A percentile compares a stretch with the other conserved stretches of the same genome.
phyloP scores from a whole-genome alignment of 345 rosid genomes.

The Gossypium turneri region DNA sequence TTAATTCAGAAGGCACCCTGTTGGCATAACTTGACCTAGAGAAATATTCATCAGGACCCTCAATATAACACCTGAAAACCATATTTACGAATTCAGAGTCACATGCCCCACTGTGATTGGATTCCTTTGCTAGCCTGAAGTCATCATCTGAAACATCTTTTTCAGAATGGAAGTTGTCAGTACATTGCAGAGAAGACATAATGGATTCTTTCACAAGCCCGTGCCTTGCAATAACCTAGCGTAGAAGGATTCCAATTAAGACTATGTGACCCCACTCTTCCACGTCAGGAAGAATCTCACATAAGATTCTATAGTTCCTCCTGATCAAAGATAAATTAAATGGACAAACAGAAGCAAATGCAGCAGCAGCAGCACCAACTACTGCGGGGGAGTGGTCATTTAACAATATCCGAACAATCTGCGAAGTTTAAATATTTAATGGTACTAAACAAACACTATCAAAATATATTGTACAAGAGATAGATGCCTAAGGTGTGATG shows the following conservation, averaged over 20 bases:
- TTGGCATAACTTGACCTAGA: constrained; percentile 51
- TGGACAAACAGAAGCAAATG: constrained; percentile 84
- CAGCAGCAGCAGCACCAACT: constrained; percentile 93
- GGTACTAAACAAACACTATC: background rate
- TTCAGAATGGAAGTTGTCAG: constrained; percentile 38
- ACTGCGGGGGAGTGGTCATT: constrained; percentile 83
- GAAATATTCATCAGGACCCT: constrained; percentile 87
- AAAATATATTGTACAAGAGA: constrained; percentile 1
- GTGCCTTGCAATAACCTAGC: constrained; percentile 71
- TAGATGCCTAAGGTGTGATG: background rate
- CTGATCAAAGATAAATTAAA: constrained; percentile 67
- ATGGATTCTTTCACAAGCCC: constrained; percentile 88
- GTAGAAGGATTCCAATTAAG: constrained; percentile 72
- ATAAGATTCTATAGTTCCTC: constrained; percentile 63
- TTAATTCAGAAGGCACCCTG: constrained; percentile 32
- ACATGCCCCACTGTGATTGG: constrained; percentile 28
- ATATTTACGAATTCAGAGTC: constrained; percentile 41
- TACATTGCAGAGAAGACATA: constrained; percentile 58
- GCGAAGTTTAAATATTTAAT: constrained; percentile 30
- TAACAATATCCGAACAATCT: constrained; percentile 76
- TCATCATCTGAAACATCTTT: constrained; percentile 38
- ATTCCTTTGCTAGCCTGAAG: constrained; percentile 33
- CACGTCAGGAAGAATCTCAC: constrained; percentile 92
- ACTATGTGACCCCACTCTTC: constrained; percentile 99
- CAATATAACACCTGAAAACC: constrained; percentile 73